These are phyloP conservation scores for Hondaea fermentalgiana DNA, from an alignment of 108 stramenopile species.

Conservation along the genomic window DNA sequence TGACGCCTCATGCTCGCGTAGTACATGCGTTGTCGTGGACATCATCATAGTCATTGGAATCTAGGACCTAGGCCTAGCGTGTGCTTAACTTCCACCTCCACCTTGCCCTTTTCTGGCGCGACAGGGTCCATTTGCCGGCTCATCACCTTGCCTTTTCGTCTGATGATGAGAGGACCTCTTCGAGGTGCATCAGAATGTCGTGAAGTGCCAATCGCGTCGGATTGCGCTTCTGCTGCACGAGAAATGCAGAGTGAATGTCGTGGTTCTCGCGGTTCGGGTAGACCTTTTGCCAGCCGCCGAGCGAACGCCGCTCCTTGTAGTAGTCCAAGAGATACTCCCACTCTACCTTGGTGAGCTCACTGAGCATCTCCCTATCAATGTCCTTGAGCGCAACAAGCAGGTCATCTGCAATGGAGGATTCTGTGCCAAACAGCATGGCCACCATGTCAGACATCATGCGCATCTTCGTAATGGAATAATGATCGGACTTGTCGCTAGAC, in stretches of 20 bases:
- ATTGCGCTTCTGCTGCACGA: slow-evolving; percentile 6
- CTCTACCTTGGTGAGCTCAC: not conserved
- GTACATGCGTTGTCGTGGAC: too few relatives aligned
- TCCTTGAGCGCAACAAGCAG: not conserved
- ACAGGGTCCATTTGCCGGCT: too few relatives aligned
- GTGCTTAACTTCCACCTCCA: too few relatives aligned
- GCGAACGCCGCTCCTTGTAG: not conserved
- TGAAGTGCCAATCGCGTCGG: not conserved
- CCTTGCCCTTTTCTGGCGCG: too few relatives aligned
- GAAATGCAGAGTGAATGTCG: not conserved
- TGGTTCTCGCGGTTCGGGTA: not conserved
- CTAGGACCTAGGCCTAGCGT: too few relatives aligned
- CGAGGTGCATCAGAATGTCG: not conserved
- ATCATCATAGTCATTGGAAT: too few relatives aligned
- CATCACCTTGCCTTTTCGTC: too few relatives aligned
- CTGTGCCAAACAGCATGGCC: not conserved
- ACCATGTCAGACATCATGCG: slow-evolving; percentile 14
- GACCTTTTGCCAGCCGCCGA: slow-evolving; percentile 10
- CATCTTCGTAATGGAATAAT: not conserved
- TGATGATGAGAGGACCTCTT: not conserved
- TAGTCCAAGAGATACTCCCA: not conserved
- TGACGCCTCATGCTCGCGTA: too few relatives aligned
- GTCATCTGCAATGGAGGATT: not conserved
- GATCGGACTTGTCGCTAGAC: not conserved
- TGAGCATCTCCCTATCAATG: not conserved